Conservation (phyloP, 306 rosid genomes). For the Inga oerstediana region DNA sequence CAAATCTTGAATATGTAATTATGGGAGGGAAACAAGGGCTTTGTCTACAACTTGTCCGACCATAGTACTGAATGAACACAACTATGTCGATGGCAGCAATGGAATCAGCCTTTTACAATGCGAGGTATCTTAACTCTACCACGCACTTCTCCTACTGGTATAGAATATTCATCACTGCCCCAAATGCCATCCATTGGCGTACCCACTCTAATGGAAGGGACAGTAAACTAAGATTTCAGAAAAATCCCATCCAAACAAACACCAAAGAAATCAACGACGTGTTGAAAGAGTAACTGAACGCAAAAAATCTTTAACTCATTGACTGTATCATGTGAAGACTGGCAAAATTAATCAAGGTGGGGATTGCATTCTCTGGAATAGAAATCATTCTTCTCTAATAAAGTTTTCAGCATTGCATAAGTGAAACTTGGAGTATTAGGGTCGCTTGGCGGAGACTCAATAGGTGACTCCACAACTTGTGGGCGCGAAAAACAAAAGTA, state of each 20-base stretch:
- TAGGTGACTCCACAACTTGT: constrained; percentile 49
- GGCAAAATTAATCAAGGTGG: constrained; percentile 45
- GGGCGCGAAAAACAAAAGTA: constrained; percentile 63
- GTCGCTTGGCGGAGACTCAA: constrained; percentile 53
- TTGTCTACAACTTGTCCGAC: constrained; percentile 20
- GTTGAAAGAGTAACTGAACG: constrained; percentile 17
- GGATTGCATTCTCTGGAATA: constrained; percentile 76
- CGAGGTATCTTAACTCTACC: not conserved
- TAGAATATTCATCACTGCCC: constrained; percentile 25
- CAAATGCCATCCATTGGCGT: not conserved
- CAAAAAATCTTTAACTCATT: constrained; percentile 3
- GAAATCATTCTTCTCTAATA: constrained; percentile 76
- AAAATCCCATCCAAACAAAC: not conserved
- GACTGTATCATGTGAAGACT: not conserved
- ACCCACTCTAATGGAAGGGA: not conserved
- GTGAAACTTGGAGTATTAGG: constrained; percentile 70
- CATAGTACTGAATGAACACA: constrained; percentile 16
- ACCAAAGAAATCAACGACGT: not conserved
- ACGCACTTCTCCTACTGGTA: not conserved
- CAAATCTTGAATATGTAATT: constrained; percentile 11
- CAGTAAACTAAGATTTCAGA: not conserved
- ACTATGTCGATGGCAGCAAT: not conserved
- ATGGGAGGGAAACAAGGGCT: constrained; percentile 20
- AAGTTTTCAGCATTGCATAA: constrained; percentile 21
- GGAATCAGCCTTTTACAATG: not conserved